Evolutionary conservation across 169 alveolate species (phyloP).

Genomic region (Cryptosporidium ubiquitum): DNA sequence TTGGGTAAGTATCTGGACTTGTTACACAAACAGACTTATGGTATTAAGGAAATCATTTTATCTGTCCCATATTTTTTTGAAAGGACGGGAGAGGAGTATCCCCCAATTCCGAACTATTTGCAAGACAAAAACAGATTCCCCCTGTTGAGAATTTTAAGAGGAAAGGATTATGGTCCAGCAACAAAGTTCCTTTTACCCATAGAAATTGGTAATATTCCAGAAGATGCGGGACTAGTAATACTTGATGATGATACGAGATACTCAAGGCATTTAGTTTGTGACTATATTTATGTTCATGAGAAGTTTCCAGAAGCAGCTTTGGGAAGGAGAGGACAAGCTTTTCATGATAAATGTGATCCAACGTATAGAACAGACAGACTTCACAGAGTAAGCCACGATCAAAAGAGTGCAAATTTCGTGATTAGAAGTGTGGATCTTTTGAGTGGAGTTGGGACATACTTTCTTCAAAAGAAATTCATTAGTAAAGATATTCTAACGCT

Average conservation of each 20-base stretch:
- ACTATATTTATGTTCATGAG: slow-evolving; percentile 48
- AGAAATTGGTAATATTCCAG: slow-evolving; percentile 45
- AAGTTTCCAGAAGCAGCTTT: slow-evolving; percentile 73
- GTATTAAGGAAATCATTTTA: slow-evolving; percentile 52
- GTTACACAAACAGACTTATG: slow-evolving; percentile 68
- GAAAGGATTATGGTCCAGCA: slow-evolving; percentile 74
- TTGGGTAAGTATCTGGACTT: slow-evolving; percentile 39
- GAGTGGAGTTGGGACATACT: slow-evolving; percentile 75
- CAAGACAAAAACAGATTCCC: slow-evolving; percentile 41
- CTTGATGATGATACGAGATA: slow-evolving; percentile 74
- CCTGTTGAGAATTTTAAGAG: slow-evolving; percentile 36
- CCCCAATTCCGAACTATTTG: slow-evolving; percentile 66
- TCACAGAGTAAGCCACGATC: slow-evolving; percentile 67
- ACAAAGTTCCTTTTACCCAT: slow-evolving; percentile 67
- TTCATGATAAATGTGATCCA: slow-evolving; percentile 72
- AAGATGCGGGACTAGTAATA: slow-evolving; percentile 57
- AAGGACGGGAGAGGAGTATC: slow-evolving; percentile 74
- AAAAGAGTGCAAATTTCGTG: slow-evolving; percentile 59
- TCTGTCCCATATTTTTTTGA: slow-evolving; percentile 61
- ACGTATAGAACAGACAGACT: slow-evolving; percentile 68
- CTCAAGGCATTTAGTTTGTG: slow-evolving; percentile 71
- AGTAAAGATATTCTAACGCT: slow-evolving; percentile 41
- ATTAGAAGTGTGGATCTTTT: slow-evolving; percentile 54
- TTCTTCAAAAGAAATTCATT: slow-evolving; percentile 52
- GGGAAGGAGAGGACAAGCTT: slow-evolving; percentile 75